phyloP scores from a whole-genome alignment of 352 stramenopile genomes.

The Pseudoperonospora humuli region DNA sequence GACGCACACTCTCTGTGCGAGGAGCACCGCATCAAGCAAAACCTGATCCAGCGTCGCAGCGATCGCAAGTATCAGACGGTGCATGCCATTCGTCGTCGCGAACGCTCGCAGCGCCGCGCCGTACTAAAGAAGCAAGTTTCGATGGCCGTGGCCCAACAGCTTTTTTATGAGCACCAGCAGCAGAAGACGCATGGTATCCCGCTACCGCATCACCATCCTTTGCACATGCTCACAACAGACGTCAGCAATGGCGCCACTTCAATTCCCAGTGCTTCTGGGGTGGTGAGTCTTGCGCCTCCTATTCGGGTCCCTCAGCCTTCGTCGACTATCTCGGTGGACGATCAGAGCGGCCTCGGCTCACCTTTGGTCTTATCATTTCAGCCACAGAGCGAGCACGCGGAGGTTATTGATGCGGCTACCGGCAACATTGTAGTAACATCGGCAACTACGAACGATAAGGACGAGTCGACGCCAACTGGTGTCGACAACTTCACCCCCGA shows the following conservation, averaged over 20 bases:
- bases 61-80: slow-evolving; percentile 82
- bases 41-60: slow-evolving; percentile 75
- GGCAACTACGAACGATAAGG: not conserved
- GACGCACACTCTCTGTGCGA: slow-evolving; percentile 62
- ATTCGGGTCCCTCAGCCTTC: slow-evolving; percentile 34
- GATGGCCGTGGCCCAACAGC: slow-evolving; percentile 26
- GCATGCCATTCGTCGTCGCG: slow-evolving; percentile 18
- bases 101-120: slow-evolving; percentile 50
- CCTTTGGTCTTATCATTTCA: slow-evolving; percentile 17
- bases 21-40: slow-evolving; percentile 67
- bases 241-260: not conserved
- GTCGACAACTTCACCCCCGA: slow-evolving; percentile 57
- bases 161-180: slow-evolving; percentile 76
- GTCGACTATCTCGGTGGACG: slow-evolving; percentile 3
- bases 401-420: not conserved
- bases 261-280: not conserved
- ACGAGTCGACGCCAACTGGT: slow-evolving; percentile 39
- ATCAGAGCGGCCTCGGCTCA: slow-evolving; percentile 5
- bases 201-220: slow-evolving; percentile 25
- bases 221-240: slow-evolving; percentile 19
- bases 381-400: not conserved
- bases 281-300: slow-evolving; percentile 23
- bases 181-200: slow-evolving; percentile 53
- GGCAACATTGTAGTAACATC: not conserved
- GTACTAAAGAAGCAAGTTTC: slow-evolving; percentile 79